Evolutionary conservation across 176 grass and related monocot genomes (phyloP).

Genomic region (Microstegium vimineum): DNA sequence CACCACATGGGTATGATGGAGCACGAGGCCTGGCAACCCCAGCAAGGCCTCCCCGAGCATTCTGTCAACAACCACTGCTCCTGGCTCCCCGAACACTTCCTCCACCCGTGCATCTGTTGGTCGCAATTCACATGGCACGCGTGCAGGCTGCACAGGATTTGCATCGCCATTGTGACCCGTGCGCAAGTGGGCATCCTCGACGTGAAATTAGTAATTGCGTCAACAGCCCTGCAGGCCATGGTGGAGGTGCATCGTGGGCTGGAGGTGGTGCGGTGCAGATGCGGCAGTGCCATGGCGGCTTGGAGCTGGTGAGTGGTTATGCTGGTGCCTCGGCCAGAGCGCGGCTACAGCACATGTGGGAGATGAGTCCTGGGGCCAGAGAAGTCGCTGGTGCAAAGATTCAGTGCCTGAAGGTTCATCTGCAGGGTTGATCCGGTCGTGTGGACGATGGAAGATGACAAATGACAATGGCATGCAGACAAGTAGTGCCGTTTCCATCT

Average conservation of each 20-base stretch:
- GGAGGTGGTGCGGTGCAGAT: not conserved
- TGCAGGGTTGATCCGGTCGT: not conserved
- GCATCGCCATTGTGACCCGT: not conserved
- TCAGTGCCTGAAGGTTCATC: not conserved
- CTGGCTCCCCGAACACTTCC: constrained; percentile 96
- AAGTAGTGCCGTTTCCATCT: not conserved
- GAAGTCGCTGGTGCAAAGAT: not conserved
- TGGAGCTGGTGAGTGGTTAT: not conserved
- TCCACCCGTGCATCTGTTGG: constrained; percentile 62
- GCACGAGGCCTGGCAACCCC: constrained; percentile 89
- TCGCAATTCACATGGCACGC: not conserved
- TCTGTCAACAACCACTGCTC: constrained; percentile 64
- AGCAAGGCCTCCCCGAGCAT: constrained; percentile 81
- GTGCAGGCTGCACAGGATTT: not conserved
- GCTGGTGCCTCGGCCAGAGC: not conserved
- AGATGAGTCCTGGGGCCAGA: not conserved
- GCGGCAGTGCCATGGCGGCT: not conserved
- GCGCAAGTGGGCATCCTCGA: not conserved
- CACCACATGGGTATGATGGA: constrained; percentile 99
- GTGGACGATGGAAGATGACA: not conserved
- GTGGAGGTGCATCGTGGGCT: not conserved
- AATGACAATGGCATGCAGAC: not conserved
- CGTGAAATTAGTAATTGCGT: not conserved
- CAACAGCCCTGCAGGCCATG: not conserved
- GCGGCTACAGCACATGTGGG: not conserved